A percentile compares a stretch with the other conserved stretches of the same genome.
phyloP scores from a whole-genome alignment of 2,329 filamentous ascomycete species.

The Fusarium torreyae region DNA sequence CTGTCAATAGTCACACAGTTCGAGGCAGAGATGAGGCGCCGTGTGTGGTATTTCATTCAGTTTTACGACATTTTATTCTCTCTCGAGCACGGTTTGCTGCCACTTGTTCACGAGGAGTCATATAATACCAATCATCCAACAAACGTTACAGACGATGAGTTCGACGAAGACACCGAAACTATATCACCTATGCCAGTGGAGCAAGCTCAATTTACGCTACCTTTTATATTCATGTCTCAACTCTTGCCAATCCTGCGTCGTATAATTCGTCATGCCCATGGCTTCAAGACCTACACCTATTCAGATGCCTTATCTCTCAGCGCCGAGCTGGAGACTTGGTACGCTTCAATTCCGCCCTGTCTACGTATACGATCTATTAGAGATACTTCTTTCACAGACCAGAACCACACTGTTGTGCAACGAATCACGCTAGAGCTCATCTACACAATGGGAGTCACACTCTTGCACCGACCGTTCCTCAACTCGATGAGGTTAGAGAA shows the following conservation, averaged over 20 bases:
- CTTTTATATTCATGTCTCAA: conserved; percentile 18
- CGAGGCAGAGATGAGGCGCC: conserved; percentile 28
- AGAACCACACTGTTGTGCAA: conserved; percentile 12
- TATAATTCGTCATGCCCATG: conserved; percentile 23
- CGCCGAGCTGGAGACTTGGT: conserved; percentile 11
- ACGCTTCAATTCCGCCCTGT: conserved; percentile 20
- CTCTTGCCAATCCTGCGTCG: conserved; percentile 16
- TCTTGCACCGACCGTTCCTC: conserved; percentile 28
- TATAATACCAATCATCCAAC: conserved; percentile 7
- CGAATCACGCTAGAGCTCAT: conserved; percentile 29
- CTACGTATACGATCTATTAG: conserved; percentile 12
- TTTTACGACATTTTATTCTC: conserved; percentile 30
- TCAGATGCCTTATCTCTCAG: neutral
- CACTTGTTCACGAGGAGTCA: conserved; percentile 10
- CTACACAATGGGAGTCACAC: conserved; percentile 12
- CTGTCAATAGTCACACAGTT: conserved; percentile 9
- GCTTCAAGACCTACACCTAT: conserved; percentile 7
- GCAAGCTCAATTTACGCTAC: neutral
- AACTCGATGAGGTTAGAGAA: neutral
- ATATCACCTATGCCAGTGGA: neutral
- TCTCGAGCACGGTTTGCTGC: conserved; percentile 23
- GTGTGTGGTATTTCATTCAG: conserved; percentile 29
- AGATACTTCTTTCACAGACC: conserved; percentile 10
- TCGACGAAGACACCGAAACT: conserved; percentile 4
- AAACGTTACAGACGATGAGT: conserved; percentile 22